phyloP scores from a whole-genome alignment of 2,329 filamentous ascomycete genomes.

The Talaromyces funiculosus region DNA sequence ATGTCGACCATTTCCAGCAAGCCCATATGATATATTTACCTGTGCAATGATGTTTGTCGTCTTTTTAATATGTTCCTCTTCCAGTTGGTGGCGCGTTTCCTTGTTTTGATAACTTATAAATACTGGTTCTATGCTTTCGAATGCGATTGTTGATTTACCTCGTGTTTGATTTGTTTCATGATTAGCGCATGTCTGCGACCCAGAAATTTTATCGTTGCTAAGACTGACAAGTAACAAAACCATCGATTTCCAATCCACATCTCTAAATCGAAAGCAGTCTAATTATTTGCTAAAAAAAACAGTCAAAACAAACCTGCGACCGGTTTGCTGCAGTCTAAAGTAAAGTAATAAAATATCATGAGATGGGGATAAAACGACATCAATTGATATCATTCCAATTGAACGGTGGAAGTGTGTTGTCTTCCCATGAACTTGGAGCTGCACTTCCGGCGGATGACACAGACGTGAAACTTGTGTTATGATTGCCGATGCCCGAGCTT shows the following conservation, averaged over 20 bases:
- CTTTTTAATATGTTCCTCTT: not conserved
- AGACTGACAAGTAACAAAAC: not conserved
- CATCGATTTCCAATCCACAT: not conserved
- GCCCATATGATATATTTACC: not conserved
- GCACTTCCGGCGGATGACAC: not conserved
- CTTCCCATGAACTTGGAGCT: conserved; percentile 24
- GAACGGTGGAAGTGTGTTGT: conserved; percentile 37
- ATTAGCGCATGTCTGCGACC: not conserved
- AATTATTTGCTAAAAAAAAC: not conserved
- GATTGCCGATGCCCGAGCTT: not conserved
- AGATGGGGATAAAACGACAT: not conserved
- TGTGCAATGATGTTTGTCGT: not conserved
- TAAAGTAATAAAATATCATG: too few relatives aligned
- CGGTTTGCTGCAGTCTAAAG: too few relatives aligned
- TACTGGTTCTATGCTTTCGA: not conserved
- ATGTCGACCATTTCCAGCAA: conserved; percentile 3
- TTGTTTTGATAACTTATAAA: not conserved
- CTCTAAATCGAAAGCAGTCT: not conserved
- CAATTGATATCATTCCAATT: conserved; percentile 30
- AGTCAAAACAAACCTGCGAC: not conserved
- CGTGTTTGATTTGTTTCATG: not conserved
- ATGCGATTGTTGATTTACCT: not conserved
- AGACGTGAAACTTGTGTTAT: conserved; percentile 7
- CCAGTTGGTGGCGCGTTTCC: conserved; percentile 1
- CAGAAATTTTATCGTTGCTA: not conserved